Base-by-base conservation (phyloP, 495 filamentous ascomycete genomes). In the Friedmanniomyces endolithicus region DNA sequence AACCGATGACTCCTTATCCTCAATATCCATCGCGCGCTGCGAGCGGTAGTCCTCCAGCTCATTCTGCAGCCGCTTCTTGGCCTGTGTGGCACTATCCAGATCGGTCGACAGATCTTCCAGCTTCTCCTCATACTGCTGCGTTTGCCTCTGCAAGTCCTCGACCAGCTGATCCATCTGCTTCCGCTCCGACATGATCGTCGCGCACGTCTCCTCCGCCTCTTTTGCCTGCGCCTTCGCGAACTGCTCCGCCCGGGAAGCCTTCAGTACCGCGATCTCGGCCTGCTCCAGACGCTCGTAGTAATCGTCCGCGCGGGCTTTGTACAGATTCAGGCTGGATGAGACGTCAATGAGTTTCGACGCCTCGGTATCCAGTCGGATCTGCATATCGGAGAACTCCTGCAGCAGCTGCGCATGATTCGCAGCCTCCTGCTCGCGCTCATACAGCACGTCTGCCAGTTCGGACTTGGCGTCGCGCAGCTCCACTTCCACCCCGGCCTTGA, bases 211-310 rank as follows among this genome's bases (percentile, higher is more conserved):
- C 58, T 97, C 94, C 0, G 88, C 86, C 68, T 98, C 92, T 54
- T 78, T 80, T 12, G 85, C 82, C 61, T 95, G 90, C 19, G 85
- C 72, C 68, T 88, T 94, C 43, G 92, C 90, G 65, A 95, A 95
- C 64, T 94, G 87, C 69, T 97, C 92, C 0, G 94, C 90, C 8
- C 90, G 78, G 48, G 78, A 82, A 43, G 92, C 90, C 68, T 95
- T 96, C 55, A 98, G 78, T 20, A 97, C 88, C 9, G 89, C 82
- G 58, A 97, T 90, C 65, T 98, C 92, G 16, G 92, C 92, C 66
- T 96, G 90, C 66, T 98, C 92, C 17, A 98, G 83, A 70, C 95
- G 96, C 74, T 79, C 87, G 72, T 96, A 98, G 63, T 98, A 98
- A 65, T 98, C 92, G 65, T 97, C 89, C 0, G 90, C 85, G 25